A percentile compares a stretch with the other conserved stretches of the same genome.
phyloP scores from a whole-genome alignment of 805 yeast genomes.

The Candida ortonii region DNA sequence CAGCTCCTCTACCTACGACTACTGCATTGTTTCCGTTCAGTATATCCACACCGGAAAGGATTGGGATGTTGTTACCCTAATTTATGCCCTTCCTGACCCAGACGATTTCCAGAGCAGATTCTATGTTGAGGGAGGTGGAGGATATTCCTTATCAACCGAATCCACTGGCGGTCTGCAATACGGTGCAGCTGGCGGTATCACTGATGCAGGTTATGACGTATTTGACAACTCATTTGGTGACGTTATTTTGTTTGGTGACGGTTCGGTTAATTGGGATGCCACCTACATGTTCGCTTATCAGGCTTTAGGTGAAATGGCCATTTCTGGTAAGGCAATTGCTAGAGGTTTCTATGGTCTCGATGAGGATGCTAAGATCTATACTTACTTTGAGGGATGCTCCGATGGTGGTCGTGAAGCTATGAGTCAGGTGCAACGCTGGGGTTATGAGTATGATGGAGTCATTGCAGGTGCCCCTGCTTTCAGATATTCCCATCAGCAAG shows the following conservation, averaged over 20 bases:
- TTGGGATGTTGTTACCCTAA: slow-evolving; percentile 4
- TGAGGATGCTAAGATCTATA: slow-evolving; percentile 4
- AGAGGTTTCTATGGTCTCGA: slow-evolving; percentile 5
- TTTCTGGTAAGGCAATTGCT: slow-evolving; percentile 4
- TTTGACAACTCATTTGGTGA: slow-evolving; percentile 5
- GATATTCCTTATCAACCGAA: slow-evolving; percentile 3
- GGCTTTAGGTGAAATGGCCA: slow-evolving; percentile 8
- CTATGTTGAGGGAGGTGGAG: slow-evolving; percentile 9
- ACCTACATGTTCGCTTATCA: slow-evolving; percentile 8
- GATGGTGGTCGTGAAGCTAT: slow-evolving; percentile 11
- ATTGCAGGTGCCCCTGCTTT: slow-evolving; percentile 10
- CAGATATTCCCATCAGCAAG: slow-evolving; percentile 10
- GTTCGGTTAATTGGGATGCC: slow-evolving; percentile 10
- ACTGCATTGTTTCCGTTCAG: slow-evolving; percentile 5
- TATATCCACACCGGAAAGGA: slow-evolving; percentile 8
- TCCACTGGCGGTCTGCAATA: slow-evolving; percentile 4
- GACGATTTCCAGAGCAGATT: slow-evolving; percentile 4
- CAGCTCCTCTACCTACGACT: slow-evolving; percentile 1
- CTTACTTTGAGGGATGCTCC: slow-evolving; percentile 10
- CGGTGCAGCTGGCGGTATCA: slow-evolving; percentile 9
- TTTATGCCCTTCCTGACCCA: slow-evolving; percentile 4
- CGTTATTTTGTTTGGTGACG: slow-evolving; percentile 4
- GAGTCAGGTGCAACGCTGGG: slow-evolving; percentile 10
- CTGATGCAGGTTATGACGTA: slow-evolving; percentile 10
- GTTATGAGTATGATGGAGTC: slow-evolving; percentile 10